Evolutionary conservation across 1,284 basidiomycete species (phyloP), one percentile per base, ranked within the genome.

Genomic region (Agroathelia rolfsii): DNA sequence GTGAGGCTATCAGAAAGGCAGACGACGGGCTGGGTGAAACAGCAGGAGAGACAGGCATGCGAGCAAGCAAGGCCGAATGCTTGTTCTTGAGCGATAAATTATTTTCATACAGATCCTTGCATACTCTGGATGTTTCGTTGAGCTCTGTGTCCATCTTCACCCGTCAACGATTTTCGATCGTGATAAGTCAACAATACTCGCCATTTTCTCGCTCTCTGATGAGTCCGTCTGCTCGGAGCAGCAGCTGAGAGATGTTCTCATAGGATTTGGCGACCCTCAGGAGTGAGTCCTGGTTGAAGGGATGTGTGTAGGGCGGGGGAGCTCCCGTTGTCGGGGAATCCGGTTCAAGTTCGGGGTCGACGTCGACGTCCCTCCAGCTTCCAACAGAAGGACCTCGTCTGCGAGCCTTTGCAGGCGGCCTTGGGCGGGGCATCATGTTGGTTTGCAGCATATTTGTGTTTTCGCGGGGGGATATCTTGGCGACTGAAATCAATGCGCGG

Each of bases 191-290:
- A 18, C 28, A 35, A 7, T 13, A 52, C 73, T 38, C 49, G 83
- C 85, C 83, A 47, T 69, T 67, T 55, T 85, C 83, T 27, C 82
- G 66, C 37, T 77, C 74, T 47, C 73, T 77, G 40, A 90, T 86
- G 28, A 87, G 59, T 35, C 62, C 67, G 40, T 79, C 77, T 2
- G 80, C 83, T 49, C 74, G 74, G 24, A 70, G 53, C 22, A 86
- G 64, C 24, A 85, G 58, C 23, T 66, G 66, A 6, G 73, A 69
- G 27, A 87, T 64, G 44, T 87, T 83, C 41, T 78, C 78, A 24
- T 72, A 62, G n/a, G 77, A 82, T 45, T 61, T 66, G n/a, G n/a
- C n/a, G n/a, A n/a, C n/a, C n/a, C n/a, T n/a, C 35, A 24, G 10
- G 35, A 28, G 19, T 34, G 34, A 4, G 28, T 32, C 8, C 39